phyloP scores from a whole-genome alignment of 768 basidiomycete species.

The Mycena leptocephala region DNA sequence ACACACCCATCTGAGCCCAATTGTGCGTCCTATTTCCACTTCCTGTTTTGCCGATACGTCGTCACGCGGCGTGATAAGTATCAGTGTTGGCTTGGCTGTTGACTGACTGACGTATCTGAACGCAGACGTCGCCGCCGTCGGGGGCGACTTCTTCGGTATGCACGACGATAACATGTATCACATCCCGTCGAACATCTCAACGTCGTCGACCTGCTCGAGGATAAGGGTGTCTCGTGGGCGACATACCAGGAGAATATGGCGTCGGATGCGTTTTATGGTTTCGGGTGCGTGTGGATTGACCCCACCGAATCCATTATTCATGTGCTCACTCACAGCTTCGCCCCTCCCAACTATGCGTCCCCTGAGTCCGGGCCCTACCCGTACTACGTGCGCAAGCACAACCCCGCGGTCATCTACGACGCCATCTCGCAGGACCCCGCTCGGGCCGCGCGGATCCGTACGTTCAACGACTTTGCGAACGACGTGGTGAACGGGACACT shows the following conservation, averaged over 20 bases:
- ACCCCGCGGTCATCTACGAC: constrained; percentile 68
- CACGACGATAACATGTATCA: constrained; percentile 56
- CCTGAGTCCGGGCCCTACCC: constrained; percentile 52
- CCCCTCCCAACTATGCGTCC: constrained; percentile 56
- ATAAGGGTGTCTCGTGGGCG: no score
- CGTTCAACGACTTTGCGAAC: constrained; percentile 73
- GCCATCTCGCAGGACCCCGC: constrained; percentile 60
- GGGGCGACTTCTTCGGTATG: no score
- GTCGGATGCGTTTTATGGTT: constrained; percentile 61
- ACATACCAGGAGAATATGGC: constrained; percentile 77
- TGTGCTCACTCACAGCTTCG: constrained; percentile 49
- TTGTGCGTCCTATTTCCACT: constrained; percentile 45
- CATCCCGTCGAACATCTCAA: constrained; percentile 66
- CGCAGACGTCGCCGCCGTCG: constrained; percentile 54
- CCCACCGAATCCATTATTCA: constrained; percentile 37
- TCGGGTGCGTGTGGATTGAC: constrained; percentile 42
- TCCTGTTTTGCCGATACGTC: no score
- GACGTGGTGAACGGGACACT: constrained; percentile 64
- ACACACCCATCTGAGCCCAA: constrained; percentile 79
- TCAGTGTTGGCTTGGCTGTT: no score
- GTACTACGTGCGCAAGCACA: constrained; percentile 73
- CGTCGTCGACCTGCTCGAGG: constrained; percentile 76
- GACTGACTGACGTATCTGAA: no score
- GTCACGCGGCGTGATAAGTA: no score
- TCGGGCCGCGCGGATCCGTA: constrained; percentile 65